A percentile compares a stretch with the other conserved stretches of the same genome.
phyloP scores from a whole-genome alignment of 106 monocot species.

The Dioscorea zingiberensis region DNA sequence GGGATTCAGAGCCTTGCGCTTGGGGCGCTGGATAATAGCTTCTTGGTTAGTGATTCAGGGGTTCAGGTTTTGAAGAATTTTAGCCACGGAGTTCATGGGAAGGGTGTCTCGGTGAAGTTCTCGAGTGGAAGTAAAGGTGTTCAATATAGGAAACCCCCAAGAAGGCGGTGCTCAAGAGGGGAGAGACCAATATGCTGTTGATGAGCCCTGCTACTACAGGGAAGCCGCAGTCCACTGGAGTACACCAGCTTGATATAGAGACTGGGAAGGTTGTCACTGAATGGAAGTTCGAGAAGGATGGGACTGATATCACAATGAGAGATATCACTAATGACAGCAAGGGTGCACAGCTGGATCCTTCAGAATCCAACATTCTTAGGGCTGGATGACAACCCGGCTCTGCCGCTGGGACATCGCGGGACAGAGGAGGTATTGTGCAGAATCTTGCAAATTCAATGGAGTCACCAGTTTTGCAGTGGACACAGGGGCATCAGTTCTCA shows the following conservation, averaged over 20 bases:
- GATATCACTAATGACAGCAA: conserved; percentile 86
- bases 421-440: conserved; percentile 71
- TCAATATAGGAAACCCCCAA: conserved; percentile 42
- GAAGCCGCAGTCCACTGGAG: conserved; percentile 56
- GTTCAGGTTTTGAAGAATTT: conserved; percentile 88
- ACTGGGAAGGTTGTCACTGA: conserved; percentile 75
- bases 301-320: conserved; percentile 69
- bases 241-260: conserved; percentile 81
- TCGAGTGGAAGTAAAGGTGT: conserved; percentile 4
- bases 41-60: conserved; percentile 66
- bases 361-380: conserved; percentile 83
- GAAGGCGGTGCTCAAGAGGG: conserved; percentile 87
- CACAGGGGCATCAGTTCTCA: conserved; percentile 86
- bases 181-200: conserved; percentile 84
- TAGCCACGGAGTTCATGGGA: conserved; percentile 78
- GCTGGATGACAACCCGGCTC: conserved; percentile 73
- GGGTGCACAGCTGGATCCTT: conserved; percentile 74
- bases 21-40: conserved; percentile 76
- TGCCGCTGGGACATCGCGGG: conserved; percentile 95
- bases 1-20: conserved; percentile 87
- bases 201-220: conserved; percentile 61
- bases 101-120: conserved; percentile 64
- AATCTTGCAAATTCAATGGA: conserved; percentile 39
- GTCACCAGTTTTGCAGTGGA: conserved; percentile 71
- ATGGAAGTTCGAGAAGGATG: conserved; percentile 92